Evolutionary conservation across 495 filamentous ascomycete species (phyloP).

Genomic region (Penicillium bialowiezense): DNA sequence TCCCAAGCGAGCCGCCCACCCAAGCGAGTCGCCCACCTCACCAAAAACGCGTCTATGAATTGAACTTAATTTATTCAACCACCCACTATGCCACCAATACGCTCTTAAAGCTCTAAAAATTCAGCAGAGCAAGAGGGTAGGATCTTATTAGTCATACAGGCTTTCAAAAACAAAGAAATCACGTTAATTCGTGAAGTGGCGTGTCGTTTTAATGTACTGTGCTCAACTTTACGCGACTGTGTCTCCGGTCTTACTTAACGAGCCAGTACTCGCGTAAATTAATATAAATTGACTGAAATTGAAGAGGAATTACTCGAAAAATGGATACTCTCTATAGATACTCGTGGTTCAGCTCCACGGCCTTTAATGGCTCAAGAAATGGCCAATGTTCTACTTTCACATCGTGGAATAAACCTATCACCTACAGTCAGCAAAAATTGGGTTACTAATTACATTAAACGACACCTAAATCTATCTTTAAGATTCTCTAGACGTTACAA

Average conservation of each 20-base stretch:
- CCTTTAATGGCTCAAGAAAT: neutral
- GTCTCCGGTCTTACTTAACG: neutral
- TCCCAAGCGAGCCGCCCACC: neutral
- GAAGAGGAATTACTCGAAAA: neutral
- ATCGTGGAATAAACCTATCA: neutral
- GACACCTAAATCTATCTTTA: neutral
- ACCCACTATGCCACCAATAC: slow-evolving; percentile 2
- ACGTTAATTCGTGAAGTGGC: neutral
- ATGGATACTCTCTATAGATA: neutral
- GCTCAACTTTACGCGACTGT: neutral
- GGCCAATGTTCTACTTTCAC: neutral
- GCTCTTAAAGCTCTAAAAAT: neutral
- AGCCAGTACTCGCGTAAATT: neutral
- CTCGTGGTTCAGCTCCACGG: neutral
- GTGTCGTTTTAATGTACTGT: neutral
- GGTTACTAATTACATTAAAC: too few species aligned
- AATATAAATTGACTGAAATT: neutral
- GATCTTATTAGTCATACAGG: neutral
- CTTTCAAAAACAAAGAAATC: neutral
- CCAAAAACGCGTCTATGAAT: neutral
- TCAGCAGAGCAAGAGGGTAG: neutral
- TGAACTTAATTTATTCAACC: neutral
- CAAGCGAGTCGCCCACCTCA: too few species aligned
- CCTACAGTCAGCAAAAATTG: too few species aligned
- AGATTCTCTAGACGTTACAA: neutral